Base-by-base conservation (phyloP, 108 stramenopile species). In the Nannochloropsis gaditana region DNA sequence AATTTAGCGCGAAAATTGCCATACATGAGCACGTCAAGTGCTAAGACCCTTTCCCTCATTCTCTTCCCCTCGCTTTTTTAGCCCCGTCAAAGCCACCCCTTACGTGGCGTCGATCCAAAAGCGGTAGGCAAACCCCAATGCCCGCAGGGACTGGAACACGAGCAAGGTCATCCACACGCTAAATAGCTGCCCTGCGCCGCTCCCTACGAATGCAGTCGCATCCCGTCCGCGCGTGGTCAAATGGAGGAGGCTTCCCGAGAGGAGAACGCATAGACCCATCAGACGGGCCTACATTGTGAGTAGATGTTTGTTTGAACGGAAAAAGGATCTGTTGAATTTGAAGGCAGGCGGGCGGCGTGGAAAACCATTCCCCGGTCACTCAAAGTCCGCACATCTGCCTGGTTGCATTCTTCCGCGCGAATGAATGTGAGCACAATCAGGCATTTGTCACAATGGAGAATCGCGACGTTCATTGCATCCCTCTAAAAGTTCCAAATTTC, bases 81-180 rank as follows among this genome's bases (percentile, higher is more conserved):
- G 31, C 31, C 31, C 31, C 31, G 31, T 31, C 31, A 31, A 31
- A 31, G 31, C 31, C 31, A 31, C 31, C 31, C 31, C 31, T 31
- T 73, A 73, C 59, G 15, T 73, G 59, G 59, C 19, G 59, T 73
- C 59, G 15, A n/a, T 73, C 59, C 59, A 73, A 73, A 73, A 73
- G 19, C 59, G 59, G 19, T n/a, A 73, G 15, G 59, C 59, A 6
- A 73, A 73, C 19, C 59, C 59, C 8, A 73, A n/a, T 2, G 19
- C 59, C 59, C 59, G 59, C 19, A 73, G 59, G 15, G n/a, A 73
- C n/a, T 73, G 59, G 6, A 73, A 73, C n/a, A 73, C 59, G n/a
- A 73, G 59, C 2, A 73, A 73, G 59, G 59, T n/a, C 6, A 73
- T 15, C 59, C 59, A 73, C 19, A 73, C 59, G 19, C n/a, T 15